phyloP scores from a whole-genome alignment of 2,329 filamentous ascomycete genomes.

The Alternaria sp. region DNA sequence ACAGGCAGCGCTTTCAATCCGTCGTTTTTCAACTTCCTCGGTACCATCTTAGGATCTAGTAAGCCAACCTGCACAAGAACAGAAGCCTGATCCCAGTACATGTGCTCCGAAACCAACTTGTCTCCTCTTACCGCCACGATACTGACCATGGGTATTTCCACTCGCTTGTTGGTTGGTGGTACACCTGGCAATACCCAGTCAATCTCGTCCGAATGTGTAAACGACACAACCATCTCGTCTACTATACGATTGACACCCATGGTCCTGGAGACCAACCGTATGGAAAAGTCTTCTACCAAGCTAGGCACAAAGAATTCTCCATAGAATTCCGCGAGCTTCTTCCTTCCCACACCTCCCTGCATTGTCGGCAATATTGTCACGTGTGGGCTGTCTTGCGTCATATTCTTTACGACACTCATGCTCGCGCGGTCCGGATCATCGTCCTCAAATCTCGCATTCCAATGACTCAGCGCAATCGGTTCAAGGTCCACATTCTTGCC shows the following conservation, averaged over 20 bases:
- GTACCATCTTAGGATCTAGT: conserved; percentile 63
- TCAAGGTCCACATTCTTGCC: conserved; percentile 50
- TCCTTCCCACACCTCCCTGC: conserved; percentile 55
- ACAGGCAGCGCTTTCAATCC: conserved; percentile 55
- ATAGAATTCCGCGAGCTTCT: conserved; percentile 62
- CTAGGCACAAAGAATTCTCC: conserved; percentile 64
- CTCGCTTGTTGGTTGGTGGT: conserved; percentile 63
- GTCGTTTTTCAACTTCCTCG: conserved; percentile 50
- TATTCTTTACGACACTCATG: conserved; percentile 41
- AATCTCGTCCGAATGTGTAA: conserved; percentile 65
- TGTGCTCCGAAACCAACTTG: conserved; percentile 64
- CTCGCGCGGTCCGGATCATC: conserved; percentile 43
- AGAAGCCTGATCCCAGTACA: conserved; percentile 69
- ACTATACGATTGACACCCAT: conserved; percentile 66
- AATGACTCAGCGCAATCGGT: conserved; percentile 43
- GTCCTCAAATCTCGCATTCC: conserved; percentile 47
- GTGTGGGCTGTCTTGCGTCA: conserved; percentile 47
- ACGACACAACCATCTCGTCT: conserved; percentile 66
- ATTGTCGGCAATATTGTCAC: conserved; percentile 54
- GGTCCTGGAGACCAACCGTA: conserved; percentile 65
- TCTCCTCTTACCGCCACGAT: conserved; percentile 64
- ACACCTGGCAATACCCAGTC: conserved; percentile 68
- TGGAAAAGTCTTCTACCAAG: conserved; percentile 62
- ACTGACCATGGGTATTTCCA: conserved; percentile 65
- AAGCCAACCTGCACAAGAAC: conserved; percentile 66